phyloP scores from a whole-genome alignment of 805 yeast species.

The Cyberlindnera lachancei region DNA sequence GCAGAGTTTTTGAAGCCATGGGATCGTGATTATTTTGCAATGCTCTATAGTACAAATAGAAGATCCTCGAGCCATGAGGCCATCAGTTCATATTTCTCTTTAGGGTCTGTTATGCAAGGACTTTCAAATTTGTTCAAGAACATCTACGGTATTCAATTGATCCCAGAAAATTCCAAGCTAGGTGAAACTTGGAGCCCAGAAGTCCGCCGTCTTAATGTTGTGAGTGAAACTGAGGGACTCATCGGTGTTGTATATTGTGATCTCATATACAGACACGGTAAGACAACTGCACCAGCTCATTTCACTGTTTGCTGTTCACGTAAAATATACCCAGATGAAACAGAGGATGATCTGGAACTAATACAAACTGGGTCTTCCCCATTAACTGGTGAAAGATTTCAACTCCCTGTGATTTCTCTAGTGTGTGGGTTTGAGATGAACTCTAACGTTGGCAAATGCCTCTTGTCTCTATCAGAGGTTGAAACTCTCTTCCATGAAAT shows the following conservation, averaged over 20 bases:
- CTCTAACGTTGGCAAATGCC: slow-evolving; percentile 39
- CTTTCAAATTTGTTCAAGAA: slow-evolving; percentile 60
- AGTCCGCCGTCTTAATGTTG: slow-evolving; percentile 75
- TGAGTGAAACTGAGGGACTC: slow-evolving; percentile 52
- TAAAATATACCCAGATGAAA: slow-evolving; percentile 52
- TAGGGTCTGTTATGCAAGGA: slow-evolving; percentile 83
- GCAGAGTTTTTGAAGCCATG: slow-evolving; percentile 62
- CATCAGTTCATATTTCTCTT: slow-evolving; percentile 67
- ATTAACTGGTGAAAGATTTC: slow-evolving; percentile 42
- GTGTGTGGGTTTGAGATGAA: slow-evolving; percentile 69
- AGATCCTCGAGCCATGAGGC: slow-evolving; percentile 34
- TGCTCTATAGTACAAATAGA: slow-evolving; percentile 25
- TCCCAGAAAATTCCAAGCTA: slow-evolving; percentile 49
- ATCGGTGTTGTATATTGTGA: slow-evolving; percentile 86
- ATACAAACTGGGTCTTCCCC: slow-evolving; percentile 30
- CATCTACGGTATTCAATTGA: slow-evolving; percentile 71
- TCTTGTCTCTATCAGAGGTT: slow-evolving; percentile 68
- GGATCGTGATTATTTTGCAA: slow-evolving; percentile 73
- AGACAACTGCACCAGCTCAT: slow-evolving; percentile 85
- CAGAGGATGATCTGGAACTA: slow-evolving; percentile 28
- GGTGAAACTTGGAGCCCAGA: slow-evolving; percentile 90
- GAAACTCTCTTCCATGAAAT: slow-evolving; percentile 96
- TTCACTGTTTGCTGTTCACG: slow-evolving; percentile 95
- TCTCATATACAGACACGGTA: slow-evolving; percentile 68
- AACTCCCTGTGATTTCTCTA: slow-evolving; percentile 82